These are phyloP conservation scores for Nitzschia sp. DNA, from an alignment of 108 stramenopile species.

Conservation along the genomic window DNA sequence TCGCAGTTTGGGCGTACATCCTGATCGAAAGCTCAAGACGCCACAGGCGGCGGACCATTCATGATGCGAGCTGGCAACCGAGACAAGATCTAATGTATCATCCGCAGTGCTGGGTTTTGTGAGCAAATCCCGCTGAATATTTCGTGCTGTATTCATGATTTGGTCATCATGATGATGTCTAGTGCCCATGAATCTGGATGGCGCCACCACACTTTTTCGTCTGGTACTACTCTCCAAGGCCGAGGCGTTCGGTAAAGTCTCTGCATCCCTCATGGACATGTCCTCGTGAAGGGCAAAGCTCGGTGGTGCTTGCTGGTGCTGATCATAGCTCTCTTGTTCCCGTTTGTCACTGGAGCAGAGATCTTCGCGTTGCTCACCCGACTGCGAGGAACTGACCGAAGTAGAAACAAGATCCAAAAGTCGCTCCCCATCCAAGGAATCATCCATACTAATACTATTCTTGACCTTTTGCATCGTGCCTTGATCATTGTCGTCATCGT, in stretches of 20 bases:
- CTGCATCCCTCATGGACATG: no score
- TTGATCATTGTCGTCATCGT: conserved; percentile 13
- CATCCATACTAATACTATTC: background rate
- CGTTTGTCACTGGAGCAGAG: conserved; percentile 8
- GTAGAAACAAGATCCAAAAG: conserved; percentile 1
- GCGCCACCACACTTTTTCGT: background rate
- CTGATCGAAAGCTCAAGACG: conserved; percentile 22
- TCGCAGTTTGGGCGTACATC: conserved; percentile 20
- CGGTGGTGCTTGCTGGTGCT: no score
- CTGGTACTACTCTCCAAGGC: background rate
- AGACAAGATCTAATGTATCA: conserved; percentile 21
- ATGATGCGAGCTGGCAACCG: conserved; percentile 23
- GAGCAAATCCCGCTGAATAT: conserved; percentile 1
- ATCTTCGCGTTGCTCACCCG: conserved; percentile 14
- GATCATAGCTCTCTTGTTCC: no score
- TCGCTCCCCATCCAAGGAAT: conserved; percentile 2
- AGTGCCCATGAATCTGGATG: background rate
- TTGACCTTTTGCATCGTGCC: background rate
- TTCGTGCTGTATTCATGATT: background rate
- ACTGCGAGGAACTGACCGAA: background rate
- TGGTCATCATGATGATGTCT: background rate
- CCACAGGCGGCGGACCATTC: conserved; percentile 38
- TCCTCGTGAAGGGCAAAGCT: no score
- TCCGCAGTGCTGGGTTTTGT: background rate
- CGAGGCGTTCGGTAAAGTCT: background rate